Base-by-base conservation (phyloP, 2,329 filamentous ascomycete species). In the Tolypocladium nubicola region DNA sequence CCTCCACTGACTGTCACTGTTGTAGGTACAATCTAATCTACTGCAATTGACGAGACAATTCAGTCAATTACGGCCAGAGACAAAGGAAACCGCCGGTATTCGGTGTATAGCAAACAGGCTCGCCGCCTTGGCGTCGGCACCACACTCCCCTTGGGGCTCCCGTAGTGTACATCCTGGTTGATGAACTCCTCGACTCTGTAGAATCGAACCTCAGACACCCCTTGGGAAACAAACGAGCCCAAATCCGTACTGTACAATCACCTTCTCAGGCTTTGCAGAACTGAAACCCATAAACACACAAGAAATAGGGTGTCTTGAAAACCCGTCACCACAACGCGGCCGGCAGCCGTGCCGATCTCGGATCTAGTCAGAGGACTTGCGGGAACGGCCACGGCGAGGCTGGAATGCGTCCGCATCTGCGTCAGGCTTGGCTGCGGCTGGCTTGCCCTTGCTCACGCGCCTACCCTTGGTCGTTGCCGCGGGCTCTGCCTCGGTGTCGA, bases 381-480 rank as follows among this genome's bases (percentile, higher is more conserved):
- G 61, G 54, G 66, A 57, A 30, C 68, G 67, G 47, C 66, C 64
- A 19, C 67, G 62, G 47, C 64, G 62, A 43, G 35, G 14, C 54
- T 57, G 39, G 23, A 23, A 19, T 14, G 53, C 43, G 1, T 45
- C 55, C 26, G 35, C 54, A 1, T 45, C 55, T 26, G 35, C 54
- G 19, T 57, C 26, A 11, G 50, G 21, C 38, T 56, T 57, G 23
- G 56, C 47, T 21, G 55, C 49, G 11, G 60, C 61, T 10, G 61
- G 58, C 63, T 68, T 70, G 50, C 64, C 61, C 56, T 64, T 65
- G 40, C 67, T 66, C 50, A 63, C 62, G 52, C 65, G 64, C 63
- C 69, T 72, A 37, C 52, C 55, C 55, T 58, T 62, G 49, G 67
- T 61, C 64, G 70, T 74, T 14, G 70, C 63, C 6, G 64, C 69